Base-by-base conservation (phyloP, 306 rosid species). In the Arachis stenosperma region DNA sequence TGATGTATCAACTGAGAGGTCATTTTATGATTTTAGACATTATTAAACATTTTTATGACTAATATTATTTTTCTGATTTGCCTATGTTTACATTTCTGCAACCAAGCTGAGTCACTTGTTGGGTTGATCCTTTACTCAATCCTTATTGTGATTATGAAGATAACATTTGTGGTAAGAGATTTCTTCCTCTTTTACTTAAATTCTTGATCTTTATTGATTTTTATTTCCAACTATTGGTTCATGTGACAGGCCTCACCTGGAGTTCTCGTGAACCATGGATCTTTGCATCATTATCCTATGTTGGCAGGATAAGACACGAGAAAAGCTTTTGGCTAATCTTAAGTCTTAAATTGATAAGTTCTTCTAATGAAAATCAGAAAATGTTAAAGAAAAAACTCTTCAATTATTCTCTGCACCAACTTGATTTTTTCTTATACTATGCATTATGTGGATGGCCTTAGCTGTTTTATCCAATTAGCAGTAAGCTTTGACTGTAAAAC, bases 191-290 rank as follows among this genome's bases (percentile, higher is more conserved):
- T 52, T 12, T 29, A 67, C 51, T 56, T 70, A 13, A 51, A 27
- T 60, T 17, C 62, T 8, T 27, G 48, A 69, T 13, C 66, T 56
- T 54, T 60, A 52, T 68, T 42, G 74, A 61, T 44, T 79, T 27
- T 57, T 33, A 53, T 8, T 52, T 68, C 52, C 6, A 44, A 48
- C 71, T 71, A 65, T 69, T 57, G 50, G 37, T 78, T 84, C 36
- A 71, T 76, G 66, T 66, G 76, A 17, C 79, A 91, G 99, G 99
- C 83, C 93, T 95, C 42, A 86, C 91, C 4, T 91, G 99, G 99
- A 94, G 99, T 81, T 84, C 82, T 71, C 88, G 98, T 62, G 96
- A 91, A 78, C 99, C 98, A 50, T 88, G 97, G 98, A 95, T 91
- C 73, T 95, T 91, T 80, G 96, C 98, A 39, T 95, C 99, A 46